Conservation (phyloP, 164 flowering plant species). For the Magnolia kwangsiensis region DNA sequence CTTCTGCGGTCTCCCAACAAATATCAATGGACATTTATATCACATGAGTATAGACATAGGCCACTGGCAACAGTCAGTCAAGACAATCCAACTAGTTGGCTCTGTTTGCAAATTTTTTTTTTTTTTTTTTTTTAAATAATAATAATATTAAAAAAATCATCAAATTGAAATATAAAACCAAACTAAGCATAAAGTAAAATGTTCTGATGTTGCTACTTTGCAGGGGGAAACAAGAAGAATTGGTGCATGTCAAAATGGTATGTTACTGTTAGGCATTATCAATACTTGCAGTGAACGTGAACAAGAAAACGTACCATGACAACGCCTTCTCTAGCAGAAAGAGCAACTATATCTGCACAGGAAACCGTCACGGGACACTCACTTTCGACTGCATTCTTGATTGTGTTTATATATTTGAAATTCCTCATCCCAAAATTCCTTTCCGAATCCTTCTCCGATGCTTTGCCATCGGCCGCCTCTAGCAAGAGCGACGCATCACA, state of each 20-base stretch:
- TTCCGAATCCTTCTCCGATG: conserved; percentile 52
- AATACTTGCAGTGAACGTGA: neutral
- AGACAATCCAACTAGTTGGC: too few relatives aligned
- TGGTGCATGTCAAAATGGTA: too few relatives aligned
- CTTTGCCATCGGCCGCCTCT: conserved; percentile 28
- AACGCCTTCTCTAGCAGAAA: conserved; percentile 78
- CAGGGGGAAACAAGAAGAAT: too few relatives aligned
- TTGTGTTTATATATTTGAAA: conserved; percentile 61
- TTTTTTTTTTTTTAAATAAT: too few relatives aligned
- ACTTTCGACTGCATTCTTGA: conserved; percentile 65
- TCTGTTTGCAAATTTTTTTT: too few relatives aligned
- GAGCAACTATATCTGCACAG: conserved; percentile 86
- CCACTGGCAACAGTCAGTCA: too few relatives aligned
- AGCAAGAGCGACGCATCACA: conserved; percentile 85
- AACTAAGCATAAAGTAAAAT: neutral
- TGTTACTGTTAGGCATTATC: too few relatives aligned
- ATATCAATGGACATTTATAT: too few relatives aligned
- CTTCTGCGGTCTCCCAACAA: too few relatives aligned
- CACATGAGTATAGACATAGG: too few relatives aligned
- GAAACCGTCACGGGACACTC: conserved; percentile 80
- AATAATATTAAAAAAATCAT: too few relatives aligned
- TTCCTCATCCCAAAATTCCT: conserved; percentile 89
- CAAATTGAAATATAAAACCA: neutral
- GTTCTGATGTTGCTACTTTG: too few relatives aligned
- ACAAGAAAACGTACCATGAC: conserved; percentile 37